phyloP scores from a whole-genome alignment of 768 basidiomycete species.

The Fomitopsis serialis region DNA sequence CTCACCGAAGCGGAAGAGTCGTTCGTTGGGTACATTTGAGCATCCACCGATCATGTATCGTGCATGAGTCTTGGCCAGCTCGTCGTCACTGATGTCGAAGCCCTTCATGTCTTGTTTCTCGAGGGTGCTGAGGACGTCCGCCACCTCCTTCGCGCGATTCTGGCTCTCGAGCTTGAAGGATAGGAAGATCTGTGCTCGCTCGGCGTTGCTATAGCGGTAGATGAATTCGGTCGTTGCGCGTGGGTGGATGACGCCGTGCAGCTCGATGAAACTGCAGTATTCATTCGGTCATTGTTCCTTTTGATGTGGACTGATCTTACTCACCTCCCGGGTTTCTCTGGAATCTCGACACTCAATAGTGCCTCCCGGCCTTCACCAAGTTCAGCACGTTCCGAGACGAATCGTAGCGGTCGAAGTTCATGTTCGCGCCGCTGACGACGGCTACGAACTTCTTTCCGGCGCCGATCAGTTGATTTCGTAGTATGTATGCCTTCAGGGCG shows the following conservation, averaged over 20 bases:
- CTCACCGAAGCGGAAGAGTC: constrained; percentile 90
- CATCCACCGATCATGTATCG: constrained; percentile 94
- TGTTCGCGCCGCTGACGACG: constrained; percentile 93
- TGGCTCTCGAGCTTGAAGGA: constrained; percentile 81
- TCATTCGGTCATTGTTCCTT: background rate
- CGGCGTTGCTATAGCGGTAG: constrained; percentile 78
- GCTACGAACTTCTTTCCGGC: constrained; percentile 86
- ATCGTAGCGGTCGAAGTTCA: constrained; percentile 98
- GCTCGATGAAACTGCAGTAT: constrained; percentile 67
- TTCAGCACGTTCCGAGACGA: constrained; percentile 98
- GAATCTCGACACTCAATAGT: constrained; percentile 88
- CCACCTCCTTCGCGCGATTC: constrained; percentile 53
- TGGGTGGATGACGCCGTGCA: constrained; percentile 86
- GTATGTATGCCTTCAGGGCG: constrained; percentile 84
- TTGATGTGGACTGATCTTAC: constrained; percentile 14
- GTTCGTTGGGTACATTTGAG: constrained; percentile 71
- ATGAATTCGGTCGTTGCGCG: constrained; percentile 93
- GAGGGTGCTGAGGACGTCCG: constrained; percentile 58
- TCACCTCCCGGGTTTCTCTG: constrained; percentile 88
- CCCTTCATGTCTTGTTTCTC: constrained; percentile 70
- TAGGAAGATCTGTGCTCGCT: constrained; percentile 79
- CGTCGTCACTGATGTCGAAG: constrained; percentile 88
- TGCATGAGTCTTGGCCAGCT: constrained; percentile 91
- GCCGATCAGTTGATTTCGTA: constrained; percentile 74
- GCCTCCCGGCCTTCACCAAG: constrained; percentile 95